phyloP scores from a whole-genome alignment of 805 yeast species.

The Metschnikowia sp. region DNA sequence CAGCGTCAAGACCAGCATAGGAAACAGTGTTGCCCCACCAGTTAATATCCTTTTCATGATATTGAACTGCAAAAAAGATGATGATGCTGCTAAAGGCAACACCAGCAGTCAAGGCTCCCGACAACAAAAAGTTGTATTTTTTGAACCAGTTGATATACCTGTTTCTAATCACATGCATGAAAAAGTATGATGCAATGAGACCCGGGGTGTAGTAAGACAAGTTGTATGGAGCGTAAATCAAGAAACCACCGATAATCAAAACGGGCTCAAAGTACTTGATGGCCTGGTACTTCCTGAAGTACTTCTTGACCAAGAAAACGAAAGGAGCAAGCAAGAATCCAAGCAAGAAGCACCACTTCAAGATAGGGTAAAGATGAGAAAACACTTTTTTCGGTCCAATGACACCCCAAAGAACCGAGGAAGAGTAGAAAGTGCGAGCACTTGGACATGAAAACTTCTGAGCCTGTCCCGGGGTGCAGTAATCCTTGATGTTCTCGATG shows the following conservation, averaged over 20 bases:
- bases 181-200: constrained; percentile 23
- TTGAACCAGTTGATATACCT: constrained; percentile 32
- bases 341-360: constrained; percentile 33
- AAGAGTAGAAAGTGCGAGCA: constrained; percentile 41
- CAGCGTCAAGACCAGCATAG: constrained; percentile 35
- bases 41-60: constrained; percentile 24
- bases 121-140: constrained; percentile 33
- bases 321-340: constrained; percentile 28
- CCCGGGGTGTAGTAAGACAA: constrained; percentile 29
- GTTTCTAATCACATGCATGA: constrained; percentile 29
- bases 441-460: constrained; percentile 7
- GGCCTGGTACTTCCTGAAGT: constrained; percentile 17
- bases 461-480: background rate
- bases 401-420: constrained; percentile 64
- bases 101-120: constrained; percentile 32
- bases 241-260: constrained; percentile 30
- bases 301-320: constrained; percentile 21
- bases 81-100: constrained; percentile 34
- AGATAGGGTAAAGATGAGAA: constrained; percentile 30
- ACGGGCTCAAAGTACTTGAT: constrained; percentile 33
- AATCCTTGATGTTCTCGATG: constrained; percentile 2
- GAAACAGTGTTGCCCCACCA: constrained; percentile 28
- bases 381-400: constrained; percentile 48
- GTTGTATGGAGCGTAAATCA: constrained; percentile 33
- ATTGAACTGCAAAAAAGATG: constrained; percentile 37